Conservation (phyloP, 1,139 yeast species). For the Arxiozyma telluris region DNA sequence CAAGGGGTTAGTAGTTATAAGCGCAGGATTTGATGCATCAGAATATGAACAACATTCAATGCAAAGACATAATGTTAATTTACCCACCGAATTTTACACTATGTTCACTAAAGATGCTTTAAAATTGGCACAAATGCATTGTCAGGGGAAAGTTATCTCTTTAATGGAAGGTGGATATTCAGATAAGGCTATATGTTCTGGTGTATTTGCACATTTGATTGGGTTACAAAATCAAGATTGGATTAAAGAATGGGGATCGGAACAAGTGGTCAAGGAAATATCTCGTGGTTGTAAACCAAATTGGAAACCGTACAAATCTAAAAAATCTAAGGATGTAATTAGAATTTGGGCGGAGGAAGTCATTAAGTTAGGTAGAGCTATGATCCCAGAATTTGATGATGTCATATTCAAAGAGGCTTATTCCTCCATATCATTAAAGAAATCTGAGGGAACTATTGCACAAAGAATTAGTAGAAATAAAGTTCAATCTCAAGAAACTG, state of each 20-base stretch:
- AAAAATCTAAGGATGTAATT: conserved; percentile 36
- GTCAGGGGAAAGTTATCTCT: conserved; percentile 58
- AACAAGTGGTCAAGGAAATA: conserved; percentile 56
- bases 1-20: conserved; percentile 61
- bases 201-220: conserved; percentile 68
- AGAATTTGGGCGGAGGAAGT: conserved; percentile 61
- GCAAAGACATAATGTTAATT: conserved; percentile 81
- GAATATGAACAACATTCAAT: conserved; percentile 73
- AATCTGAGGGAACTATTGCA: conserved; percentile 9
- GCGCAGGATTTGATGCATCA: conserved; percentile 87
- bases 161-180: conserved; percentile 83
- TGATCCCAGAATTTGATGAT: conserved; percentile 45
- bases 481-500: not conserved
- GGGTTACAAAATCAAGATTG: conserved; percentile 54
- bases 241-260: conserved; percentile 57
- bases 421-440: not conserved
- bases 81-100: conserved; percentile 74
- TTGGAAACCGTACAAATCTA: conserved; percentile 51
- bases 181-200: conserved; percentile 74
- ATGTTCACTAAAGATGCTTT: conserved; percentile 67
- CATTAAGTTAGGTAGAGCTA: conserved; percentile 54
- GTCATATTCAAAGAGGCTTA: conserved; percentile 1
- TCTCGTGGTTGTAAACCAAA: conserved; percentile 60
- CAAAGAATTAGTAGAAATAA: conserved; percentile 22
- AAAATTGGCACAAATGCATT: conserved; percentile 50